phyloP scores from a whole-genome alignment of 2,329 filamentous ascomycete genomes.

The Epichloe glyceriae region DNA sequence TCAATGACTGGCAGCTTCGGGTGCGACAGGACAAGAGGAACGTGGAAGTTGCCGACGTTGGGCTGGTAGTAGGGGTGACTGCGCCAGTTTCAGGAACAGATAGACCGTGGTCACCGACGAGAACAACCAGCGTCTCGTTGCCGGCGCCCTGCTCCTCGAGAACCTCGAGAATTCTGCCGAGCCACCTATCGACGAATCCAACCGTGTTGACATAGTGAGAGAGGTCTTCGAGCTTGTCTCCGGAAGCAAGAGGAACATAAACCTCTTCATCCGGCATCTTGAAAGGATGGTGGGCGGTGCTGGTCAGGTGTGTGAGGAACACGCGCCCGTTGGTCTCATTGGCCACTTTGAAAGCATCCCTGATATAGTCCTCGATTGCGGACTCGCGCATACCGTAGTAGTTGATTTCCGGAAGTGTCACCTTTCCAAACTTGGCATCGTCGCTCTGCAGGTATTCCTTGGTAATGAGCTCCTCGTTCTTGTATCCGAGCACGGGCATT shows the following conservation, averaged over 20 bases:
- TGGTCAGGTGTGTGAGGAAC: conserved; percentile 23
- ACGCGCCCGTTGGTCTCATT: conserved; percentile 18
- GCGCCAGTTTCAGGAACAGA: conserved; percentile 19
- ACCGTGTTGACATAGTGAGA: conserved; percentile 21
- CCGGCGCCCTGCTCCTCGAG: conserved; percentile 18
- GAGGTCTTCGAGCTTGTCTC: conserved; percentile 16
- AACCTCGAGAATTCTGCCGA: conserved; percentile 18
- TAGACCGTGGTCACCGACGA: conserved; percentile 21
- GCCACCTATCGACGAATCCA: conserved; percentile 20
- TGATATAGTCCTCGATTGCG: conserved; percentile 19
- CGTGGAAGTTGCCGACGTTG: conserved; percentile 21
- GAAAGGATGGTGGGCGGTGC: conserved; percentile 23
- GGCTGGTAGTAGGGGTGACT: conserved; percentile 21
- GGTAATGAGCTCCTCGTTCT: conserved; percentile 12
- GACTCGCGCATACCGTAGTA: conserved; percentile 23
- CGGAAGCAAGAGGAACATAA: conserved; percentile 14
- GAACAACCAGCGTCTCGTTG: conserved; percentile 19
- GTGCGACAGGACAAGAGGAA: conserved; percentile 21
- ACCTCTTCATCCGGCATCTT: conserved; percentile 16
- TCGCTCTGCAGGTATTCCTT: conserved; percentile 18
- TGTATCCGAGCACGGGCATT: conserved; percentile 19
- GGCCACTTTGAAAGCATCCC: conserved; percentile 17
- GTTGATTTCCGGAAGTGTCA: conserved; percentile 19
- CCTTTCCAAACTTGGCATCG: conserved; percentile 17
- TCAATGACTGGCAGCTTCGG: conserved; percentile 20